Evolutionary conservation across 192 early-diverging fungal genomes (phyloP).

Genomic region (Kickxella alabastrina): DNA sequence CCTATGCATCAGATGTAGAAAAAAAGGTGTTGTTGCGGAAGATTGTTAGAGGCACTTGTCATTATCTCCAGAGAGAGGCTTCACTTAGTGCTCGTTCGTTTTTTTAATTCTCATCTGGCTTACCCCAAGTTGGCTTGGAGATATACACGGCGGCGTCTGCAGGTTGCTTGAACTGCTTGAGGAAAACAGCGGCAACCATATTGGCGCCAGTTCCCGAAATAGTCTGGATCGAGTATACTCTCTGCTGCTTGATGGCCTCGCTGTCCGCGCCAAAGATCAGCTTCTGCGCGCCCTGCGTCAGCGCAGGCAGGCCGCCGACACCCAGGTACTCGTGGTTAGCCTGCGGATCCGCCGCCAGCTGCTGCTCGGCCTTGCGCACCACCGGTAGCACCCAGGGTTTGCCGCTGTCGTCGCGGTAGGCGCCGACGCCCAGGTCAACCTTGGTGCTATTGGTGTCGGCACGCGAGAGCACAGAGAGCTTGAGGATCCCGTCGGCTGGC

Average conservation of each 20-base stretch:
- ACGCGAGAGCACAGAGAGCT: slow-evolving; percentile 78
- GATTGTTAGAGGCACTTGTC: slow-evolving; percentile 4
- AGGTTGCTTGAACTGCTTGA: slow-evolving; percentile 65
- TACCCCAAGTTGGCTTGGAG: slow-evolving; percentile 96
- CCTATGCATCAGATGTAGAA: slow-evolving; percentile 17
- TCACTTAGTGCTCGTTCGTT: no score
- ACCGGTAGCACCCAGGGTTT: slow-evolving; percentile 96
- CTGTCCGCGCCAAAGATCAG: slow-evolving; percentile 81
- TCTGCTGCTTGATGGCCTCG: slow-evolving; percentile 62
- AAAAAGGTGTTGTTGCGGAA: no score
- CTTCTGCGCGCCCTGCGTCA: slow-evolving; percentile 73
- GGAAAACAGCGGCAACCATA: slow-evolving; percentile 79
- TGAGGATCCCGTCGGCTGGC: slow-evolving; percentile 88
- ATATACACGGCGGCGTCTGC: slow-evolving; percentile 69
- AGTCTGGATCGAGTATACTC: slow-evolving; percentile 77
- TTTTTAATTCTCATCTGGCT: no score
- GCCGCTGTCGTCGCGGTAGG: slow-evolving; percentile 86
- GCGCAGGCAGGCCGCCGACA: slow-evolving; percentile 76
- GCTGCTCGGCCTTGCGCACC: slow-evolving; percentile 84
- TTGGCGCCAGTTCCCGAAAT: slow-evolving; percentile 96
- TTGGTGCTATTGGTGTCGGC: slow-evolving; percentile 75
- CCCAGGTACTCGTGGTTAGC: slow-evolving; percentile 93
- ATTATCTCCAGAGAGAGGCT: no score
- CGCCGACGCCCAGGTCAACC: slow-evolving; percentile 94
- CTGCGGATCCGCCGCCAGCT: slow-evolving; percentile 62